Base-by-base conservation (phyloP, 164 flowering plant genomes). In the Vitis labrusca region DNA sequence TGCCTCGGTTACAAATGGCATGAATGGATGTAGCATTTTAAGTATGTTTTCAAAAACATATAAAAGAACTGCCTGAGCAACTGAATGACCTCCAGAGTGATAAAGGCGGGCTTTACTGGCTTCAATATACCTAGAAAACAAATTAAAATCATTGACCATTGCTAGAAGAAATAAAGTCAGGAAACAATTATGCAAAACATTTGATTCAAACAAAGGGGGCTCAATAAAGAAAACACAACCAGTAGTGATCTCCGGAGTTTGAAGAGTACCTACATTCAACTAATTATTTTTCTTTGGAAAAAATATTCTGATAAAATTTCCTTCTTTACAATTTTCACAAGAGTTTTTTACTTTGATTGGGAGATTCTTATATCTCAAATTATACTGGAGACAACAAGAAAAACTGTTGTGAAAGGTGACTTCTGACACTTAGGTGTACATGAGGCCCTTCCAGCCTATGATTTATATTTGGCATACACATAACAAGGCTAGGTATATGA, bases 1-100 rank as follows among this genome's bases (percentile, higher is more conserved):
- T 69, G 82, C 97, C 75, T 92, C 98, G 59, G 98, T 94, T 23
- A 94, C 98, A 83, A 89, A 94, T 66, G 98, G 98, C 98, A 94
- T 94, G 78, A 94, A 92, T 9, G 98, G 98, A 84, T 94, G 98
- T 47, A 94, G 82, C 72, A 94, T 65, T 80, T 85, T 94, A 67
- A 94, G 77, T 75, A 92, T 79, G 58, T 89, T 89, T 77, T 85
- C 92, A 82, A 87, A 94, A 37, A 88, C 94, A 82, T 94, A 92
- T 11, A 94, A 64, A 53, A 94, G 90, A 74, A 88, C 95, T 59
- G 97, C 97, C 76, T 83, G 91, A 71, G 87, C 79, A 76, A 76
- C 78, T 63, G 88, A 73, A 55, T 71, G 66, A 68, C 71, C 80
- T 53, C 80, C 91, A 63, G 89, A 81, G 13, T 82, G 82, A 72